Evolutionary conservation across 257 asterid species (phyloP), one percentile per base, ranked within the genome.

Genomic region (Schizonepeta tenuifolia): DNA sequence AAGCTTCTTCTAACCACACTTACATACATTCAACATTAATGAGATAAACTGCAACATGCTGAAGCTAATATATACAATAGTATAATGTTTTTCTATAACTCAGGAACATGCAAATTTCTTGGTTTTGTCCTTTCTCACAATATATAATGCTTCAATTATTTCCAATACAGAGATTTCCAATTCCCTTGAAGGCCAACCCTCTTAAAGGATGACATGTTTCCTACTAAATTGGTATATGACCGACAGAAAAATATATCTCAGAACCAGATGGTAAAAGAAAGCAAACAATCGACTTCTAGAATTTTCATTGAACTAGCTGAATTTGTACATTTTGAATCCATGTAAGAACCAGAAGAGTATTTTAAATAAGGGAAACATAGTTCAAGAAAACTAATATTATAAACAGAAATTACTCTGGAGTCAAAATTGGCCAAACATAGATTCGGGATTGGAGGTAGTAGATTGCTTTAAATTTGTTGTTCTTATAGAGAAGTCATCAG

Each of bases 1-100:
- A 72, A 71, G 65, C 59, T 63, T 58, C 59, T 63, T 67, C 65
- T 28, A 14, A 65, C 53, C 55, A 60, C n/a, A 70, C 21, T 59
- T 68, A 7, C 47, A 69, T 26, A 51, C 28, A 55, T 71, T 50
- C 67, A 44, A 66, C 67, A 18, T 20, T n/a, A 26, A 36, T 49
- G 59, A 53, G 9, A 58, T 26, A 26, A 36, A 60, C 14, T 31
- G 46, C 54, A 53, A 14, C 63, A 71, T 60, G 47, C 36, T 21
- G 60, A 78, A 61, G 46, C 43, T 67, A 61, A 67, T 31, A 57
- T 60, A 40, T 58, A 69, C 56, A 28, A 20, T n/a, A 53, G 41
- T 26, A 70, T 41, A 53, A 69, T 62, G 40, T 26, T 58, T 63
- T 40, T 57, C 56, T 54, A 53, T 63, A 76, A 40, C 65, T 40